Base-by-base conservation (phyloP, 208 protist genomes). In the Wallacemonas rigidus region DNA sequence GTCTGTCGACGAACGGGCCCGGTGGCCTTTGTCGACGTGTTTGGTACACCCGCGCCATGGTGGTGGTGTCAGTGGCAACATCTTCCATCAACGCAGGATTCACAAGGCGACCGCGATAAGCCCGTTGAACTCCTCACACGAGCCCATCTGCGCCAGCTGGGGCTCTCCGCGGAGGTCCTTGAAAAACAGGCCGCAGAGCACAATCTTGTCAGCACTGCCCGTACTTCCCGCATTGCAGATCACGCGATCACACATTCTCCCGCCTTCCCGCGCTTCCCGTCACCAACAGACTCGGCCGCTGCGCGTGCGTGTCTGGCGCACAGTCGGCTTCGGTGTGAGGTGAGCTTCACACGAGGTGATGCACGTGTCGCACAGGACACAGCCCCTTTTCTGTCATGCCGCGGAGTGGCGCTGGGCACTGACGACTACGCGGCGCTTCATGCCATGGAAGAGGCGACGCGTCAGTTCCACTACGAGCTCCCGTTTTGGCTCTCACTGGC, bases 401-500 rank as follows among this genome's bases (percentile, higher is more conserved):
- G 70, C 11, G 87, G 87, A 9, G 44, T 57, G 0, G 60, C 77
- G 45, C 58, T 89, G 17, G 84, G 78, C 17, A 35, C 55, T 3
- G 72, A 76, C 7, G 11, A 64, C n/a, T 14, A 69, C 38, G 41
- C 36, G 1, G 41, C 77, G 14, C n/a, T 76, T 12, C 41, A 57
- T 2, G 39, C 8, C 5, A 67, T 90, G 6, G 15, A 17, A 1
- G 38, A 14, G 44, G 45, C 60, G 2, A 74, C 79, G 17, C 53
- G 45, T 11, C 11, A 26, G 4, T 17, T 53, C 15, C 44, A 7
- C 2, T 89, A 88, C 41, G 39, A 41, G 5, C 80, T 75, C 0
- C 88, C 85, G 2, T 93, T 93, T 74, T 93, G 88, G 88, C 57
- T 93, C 11, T 78, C 82, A 6, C 17, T 62, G 44, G n/a, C 17